Conservation (phyloP, 1,139 yeast species). For the Suhomyces bolitotheri region DNA sequence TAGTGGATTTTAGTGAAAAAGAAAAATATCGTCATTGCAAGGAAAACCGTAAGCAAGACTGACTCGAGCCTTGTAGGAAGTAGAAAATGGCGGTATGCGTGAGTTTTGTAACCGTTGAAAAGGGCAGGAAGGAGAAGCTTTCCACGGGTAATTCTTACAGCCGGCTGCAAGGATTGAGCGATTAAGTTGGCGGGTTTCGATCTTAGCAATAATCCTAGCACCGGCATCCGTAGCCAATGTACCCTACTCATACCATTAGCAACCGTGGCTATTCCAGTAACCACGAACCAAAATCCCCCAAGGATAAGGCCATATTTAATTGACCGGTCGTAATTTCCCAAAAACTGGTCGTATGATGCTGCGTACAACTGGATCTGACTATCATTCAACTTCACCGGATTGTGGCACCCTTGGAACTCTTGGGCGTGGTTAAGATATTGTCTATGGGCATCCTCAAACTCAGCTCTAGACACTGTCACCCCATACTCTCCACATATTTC, state of each 20-base stretch:
- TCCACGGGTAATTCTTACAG: neutral
- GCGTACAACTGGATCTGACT: conserved; percentile 19
- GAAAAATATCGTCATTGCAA: conserved; percentile 7
- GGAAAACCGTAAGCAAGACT: conserved; percentile 12
- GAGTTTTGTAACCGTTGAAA: conserved; percentile 41
- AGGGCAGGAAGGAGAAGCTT: conserved; percentile 44
- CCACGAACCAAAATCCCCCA: conserved; percentile 33
- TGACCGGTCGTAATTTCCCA: conserved; percentile 43
- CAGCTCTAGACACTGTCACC: conserved; percentile 28
- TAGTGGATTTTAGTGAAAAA: conserved; percentile 22
- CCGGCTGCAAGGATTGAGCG: neutral
- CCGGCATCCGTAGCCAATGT: neutral
- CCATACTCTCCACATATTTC: conserved; percentile 30
- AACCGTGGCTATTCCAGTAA: conserved; percentile 26
- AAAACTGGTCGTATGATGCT: conserved; percentile 34
- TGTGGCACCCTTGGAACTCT: conserved; percentile 20
- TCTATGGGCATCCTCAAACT: conserved; percentile 34
- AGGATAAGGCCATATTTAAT: conserved; percentile 34
- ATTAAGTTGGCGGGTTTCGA: neutral
- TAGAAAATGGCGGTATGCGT: conserved; percentile 28
- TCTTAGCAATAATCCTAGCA: too few species aligned
- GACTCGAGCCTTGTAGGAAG: conserved; percentile 67
- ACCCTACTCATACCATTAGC: conserved; percentile 29
- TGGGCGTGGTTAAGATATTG: conserved; percentile 38
- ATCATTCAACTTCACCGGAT: conserved; percentile 32